Evolutionary conservation across 2,329 filamentous ascomycete genomes (phyloP), one percentile per base, ranked within the genome.

Genomic region (Salinomyces thailandicus): DNA sequence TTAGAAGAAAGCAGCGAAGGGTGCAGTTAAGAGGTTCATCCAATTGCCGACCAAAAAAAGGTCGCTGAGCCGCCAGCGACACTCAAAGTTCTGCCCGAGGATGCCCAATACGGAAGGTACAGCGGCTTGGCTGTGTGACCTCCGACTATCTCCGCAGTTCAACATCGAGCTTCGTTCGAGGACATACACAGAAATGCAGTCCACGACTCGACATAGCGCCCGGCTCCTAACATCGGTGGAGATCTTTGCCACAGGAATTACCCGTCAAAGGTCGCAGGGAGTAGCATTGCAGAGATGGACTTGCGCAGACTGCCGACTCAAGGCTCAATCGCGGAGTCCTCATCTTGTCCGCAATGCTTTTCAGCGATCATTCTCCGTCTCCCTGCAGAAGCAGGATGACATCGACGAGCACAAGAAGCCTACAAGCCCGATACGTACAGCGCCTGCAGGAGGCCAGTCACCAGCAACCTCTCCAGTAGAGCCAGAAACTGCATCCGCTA

Each of bases 251-350:
- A 26, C 9, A 26, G 22, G 22, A n/a, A n/a, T n/a, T n/a, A n/a
- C n/a, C n/a, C n/a, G n/a, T n/a, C n/a, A n/a, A n/a, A n/a, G n/a
- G n/a, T n/a, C n/a, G n/a, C n/a, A n/a, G n/a, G n/a, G n/a, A n/a
- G n/a, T n/a, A n/a, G n/a, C n/a, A n/a, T n/a, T n/a, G n/a, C n/a
- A n/a, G n/a, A n/a, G 16, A 37, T 51, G 48, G 48, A 45, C 39
- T 3, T 51, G 48, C 26, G 30, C 40, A n/a, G 35, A 45, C 9
- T 51, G 48, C 31, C 47, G 44, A 14, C 30, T 34, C 18, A 35
- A 41, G 30, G 16, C 28, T 11, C 36, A 36, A 15, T 28, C 17
- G 22, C 34, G 11, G 24, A 42, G 24, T 26, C 7, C 35, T 32
- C n/a, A 26, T 24, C 18, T 6, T 34, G 26, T 24, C 33, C 14